Evolutionary conservation across 192 early-diverging fungal genomes (phyloP).

Genomic region (Linnemannia schmuckeri): DNA sequence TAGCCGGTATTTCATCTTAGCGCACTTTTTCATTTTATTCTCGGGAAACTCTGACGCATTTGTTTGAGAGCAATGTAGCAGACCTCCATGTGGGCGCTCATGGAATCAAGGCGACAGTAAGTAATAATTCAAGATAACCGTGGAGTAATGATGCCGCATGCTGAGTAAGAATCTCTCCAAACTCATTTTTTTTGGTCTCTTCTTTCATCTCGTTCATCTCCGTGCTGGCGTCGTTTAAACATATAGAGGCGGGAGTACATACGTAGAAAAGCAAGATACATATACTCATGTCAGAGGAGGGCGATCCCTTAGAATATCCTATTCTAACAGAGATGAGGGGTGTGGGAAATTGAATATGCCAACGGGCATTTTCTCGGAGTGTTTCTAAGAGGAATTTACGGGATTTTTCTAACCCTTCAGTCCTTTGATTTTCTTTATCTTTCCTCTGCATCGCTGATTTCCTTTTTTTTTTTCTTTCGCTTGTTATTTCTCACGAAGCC

Average conservation of each 20-base stretch:
- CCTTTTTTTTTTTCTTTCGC: neutral
- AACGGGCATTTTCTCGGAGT: too few species aligned
- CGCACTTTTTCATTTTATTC: neutral
- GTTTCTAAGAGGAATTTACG: too few species aligned
- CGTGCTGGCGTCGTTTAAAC: neutral
- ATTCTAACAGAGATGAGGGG: too few species aligned
- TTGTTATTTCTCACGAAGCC: neutral
- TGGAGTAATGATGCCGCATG: neutral
- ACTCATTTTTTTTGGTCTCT: neutral
- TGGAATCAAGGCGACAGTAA: too few species aligned
- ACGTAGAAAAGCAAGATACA: too few species aligned
- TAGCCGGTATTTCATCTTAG: neutral
- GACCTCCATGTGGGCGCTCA: neutral
- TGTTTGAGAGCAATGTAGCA: neutral
- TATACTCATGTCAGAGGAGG: too few species aligned
- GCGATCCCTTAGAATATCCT: too few species aligned
- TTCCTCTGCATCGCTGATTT: neutral
- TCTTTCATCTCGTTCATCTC: neutral
- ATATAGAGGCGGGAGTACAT: neutral
- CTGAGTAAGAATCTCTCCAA: neutral
- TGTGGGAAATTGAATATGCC: too few species aligned
- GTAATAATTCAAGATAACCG: too few species aligned
- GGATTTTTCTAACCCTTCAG: too few species aligned
- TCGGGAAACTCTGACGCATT: neutral
- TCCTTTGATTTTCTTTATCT: neutral